Evolutionary conservation across 2,329 filamentous ascomycete species (phyloP).

Genomic region (Zasmidium citrigriseum): DNA sequence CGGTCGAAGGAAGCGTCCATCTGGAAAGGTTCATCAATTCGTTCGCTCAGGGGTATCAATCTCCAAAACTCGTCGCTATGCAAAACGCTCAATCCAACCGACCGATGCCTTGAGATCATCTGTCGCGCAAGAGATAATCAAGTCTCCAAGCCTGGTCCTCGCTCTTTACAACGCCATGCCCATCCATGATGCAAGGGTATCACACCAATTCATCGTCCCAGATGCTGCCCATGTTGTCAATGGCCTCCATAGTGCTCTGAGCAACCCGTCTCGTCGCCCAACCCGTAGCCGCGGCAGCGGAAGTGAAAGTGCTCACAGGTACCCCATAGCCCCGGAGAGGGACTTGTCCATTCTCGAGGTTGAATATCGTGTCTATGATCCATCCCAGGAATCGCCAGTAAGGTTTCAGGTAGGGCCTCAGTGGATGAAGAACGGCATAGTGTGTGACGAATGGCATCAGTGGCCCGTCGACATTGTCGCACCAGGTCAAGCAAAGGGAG

Average conservation of each 20-base stretch:
- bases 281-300: slow-evolving; percentile 14
- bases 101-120: too few species aligned
- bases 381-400: not conserved
- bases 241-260: slow-evolving; percentile 24
- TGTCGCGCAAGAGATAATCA: too few species aligned
- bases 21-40: too few species aligned
- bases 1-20: too few species aligned
- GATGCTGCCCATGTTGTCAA: slow-evolving; percentile 31
- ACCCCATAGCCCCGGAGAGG: not conserved
- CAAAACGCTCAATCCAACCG: too few species aligned
- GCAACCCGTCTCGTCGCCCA: slow-evolving; percentile 21
- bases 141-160: not conserved
- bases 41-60: too few species aligned
- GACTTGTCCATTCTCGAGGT: not conserved
- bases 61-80: too few species aligned
- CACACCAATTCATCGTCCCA: slow-evolving; percentile 30
- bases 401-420: slow-evolving; percentile 22
- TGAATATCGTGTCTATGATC: not conserved
- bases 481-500: slow-evolving; percentile 42
- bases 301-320: not conserved
- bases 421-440: slow-evolving; percentile 52
- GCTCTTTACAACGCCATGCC: not conserved
- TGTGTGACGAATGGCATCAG: slow-evolving; percentile 57
- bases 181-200: not conserved
- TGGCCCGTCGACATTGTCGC: slow-evolving; percentile 56